A percentile compares a stretch with the other conserved stretches of the same genome.
Evolutionary conservation across 2,329 filamentous ascomycete species (phyloP).

Genomic region (Fusarium liriodendri): DNA sequence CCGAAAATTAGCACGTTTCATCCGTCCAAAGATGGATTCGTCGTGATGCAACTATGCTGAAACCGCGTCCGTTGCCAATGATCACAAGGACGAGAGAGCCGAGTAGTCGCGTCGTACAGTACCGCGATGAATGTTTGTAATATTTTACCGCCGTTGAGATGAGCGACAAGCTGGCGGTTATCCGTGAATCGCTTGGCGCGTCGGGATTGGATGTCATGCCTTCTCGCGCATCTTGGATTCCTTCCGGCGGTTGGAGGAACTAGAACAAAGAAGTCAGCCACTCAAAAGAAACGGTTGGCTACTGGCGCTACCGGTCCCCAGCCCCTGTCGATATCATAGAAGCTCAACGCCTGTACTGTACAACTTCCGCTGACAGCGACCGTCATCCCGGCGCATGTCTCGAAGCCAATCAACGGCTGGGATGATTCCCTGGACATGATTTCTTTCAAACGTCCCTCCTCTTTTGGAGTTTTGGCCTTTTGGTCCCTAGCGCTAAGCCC

Average conservation of each 20-base stretch:
- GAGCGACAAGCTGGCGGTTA: slow-evolving; percentile 30
- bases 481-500: slow-evolving; percentile 21
- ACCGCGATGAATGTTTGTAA: slow-evolving; percentile 4
- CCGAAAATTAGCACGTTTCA: slow-evolving; percentile 41
- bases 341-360: slow-evolving; percentile 9
- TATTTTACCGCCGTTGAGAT: slow-evolving; percentile 19
- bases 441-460: slow-evolving; percentile 15
- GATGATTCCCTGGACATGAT: slow-evolving; percentile 17
- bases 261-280: slow-evolving; percentile 25
- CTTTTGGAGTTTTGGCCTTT: slow-evolving; percentile 1
- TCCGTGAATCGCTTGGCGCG: slow-evolving; percentile 16
- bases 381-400: neutral
- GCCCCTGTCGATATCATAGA: neutral
- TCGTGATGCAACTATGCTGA: slow-evolving; percentile 38
- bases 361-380: slow-evolving; percentile 6
- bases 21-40: slow-evolving; percentile 22
- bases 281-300: slow-evolving; percentile 16
- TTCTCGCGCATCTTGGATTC: slow-evolving; percentile 21
- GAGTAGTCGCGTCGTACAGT: slow-evolving; percentile 12
- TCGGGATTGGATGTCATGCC: slow-evolving; percentile 36
- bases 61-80: slow-evolving; percentile 31
- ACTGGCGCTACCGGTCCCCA: slow-evolving; percentile 11
- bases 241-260: slow-evolving; percentile 39
- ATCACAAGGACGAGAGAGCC: neutral
- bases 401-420: slow-evolving; percentile 17